These are phyloP conservation scores for Apiospora pterosperma DNA, from an alignment of 2,329 filamentous ascomycete species.

Conservation along the genomic window DNA sequence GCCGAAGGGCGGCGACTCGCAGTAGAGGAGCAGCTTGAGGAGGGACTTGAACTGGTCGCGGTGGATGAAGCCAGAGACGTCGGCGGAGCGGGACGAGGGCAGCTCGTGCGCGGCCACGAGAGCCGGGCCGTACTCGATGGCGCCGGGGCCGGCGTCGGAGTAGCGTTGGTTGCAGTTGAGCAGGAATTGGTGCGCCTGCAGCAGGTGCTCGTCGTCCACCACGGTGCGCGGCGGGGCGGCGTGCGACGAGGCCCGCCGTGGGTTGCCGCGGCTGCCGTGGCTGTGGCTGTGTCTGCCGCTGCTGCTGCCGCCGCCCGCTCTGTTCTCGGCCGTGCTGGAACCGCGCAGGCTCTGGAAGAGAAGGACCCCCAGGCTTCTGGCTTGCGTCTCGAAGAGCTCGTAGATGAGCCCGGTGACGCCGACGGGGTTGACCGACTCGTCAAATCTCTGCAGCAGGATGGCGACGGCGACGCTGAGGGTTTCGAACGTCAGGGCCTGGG, in stretches of 20 bases:
- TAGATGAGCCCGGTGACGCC: not conserved
- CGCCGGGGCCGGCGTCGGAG: not conserved
- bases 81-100: not conserved
- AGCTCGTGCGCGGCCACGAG: not conserved
- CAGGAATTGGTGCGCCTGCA: not conserved
- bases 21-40: not conserved
- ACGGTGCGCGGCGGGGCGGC: not conserved
- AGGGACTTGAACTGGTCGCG: not conserved
- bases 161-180: not conserved
- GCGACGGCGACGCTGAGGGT: not conserved
- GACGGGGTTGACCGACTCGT: not conserved
- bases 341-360: not conserved
- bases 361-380: not conserved
- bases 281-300: not conserved
- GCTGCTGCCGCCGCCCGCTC: no score
- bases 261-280: not conserved
- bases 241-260: not conserved
- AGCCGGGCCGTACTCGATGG: not conserved
- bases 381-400: not conserved
- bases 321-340: not conserved
- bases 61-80: not conserved
- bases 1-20: not conserved
- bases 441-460: not conserved
- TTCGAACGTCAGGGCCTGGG: not conserved
- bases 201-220: not conserved